These are phyloP conservation scores for Hansenula lynferdii DNA, from an alignment of 1,139 yeast species.

Conservation along the genomic window DNA sequence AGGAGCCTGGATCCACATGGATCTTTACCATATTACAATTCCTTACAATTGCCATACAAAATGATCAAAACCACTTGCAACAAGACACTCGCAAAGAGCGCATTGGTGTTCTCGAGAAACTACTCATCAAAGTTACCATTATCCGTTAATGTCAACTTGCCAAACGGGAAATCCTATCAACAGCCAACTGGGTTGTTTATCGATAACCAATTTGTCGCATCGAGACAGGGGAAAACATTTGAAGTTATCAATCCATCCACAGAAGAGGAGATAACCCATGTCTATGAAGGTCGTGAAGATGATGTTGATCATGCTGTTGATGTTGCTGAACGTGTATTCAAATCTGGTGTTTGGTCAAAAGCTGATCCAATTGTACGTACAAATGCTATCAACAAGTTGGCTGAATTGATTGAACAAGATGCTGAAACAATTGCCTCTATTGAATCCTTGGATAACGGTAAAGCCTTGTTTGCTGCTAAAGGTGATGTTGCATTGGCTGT, in stretches of 20 bases:
- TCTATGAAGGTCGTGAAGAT: slow-evolving; percentile 37
- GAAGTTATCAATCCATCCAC: slow-evolving; percentile 40
- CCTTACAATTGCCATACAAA: too few species aligned
- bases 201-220: slow-evolving; percentile 36
- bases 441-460: slow-evolving; percentile 78
- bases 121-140: slow-evolving; percentile 18
- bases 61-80: too few species aligned
- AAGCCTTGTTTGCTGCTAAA: slow-evolving; percentile 45
- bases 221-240: slow-evolving; percentile 34
- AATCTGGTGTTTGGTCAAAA: slow-evolving; percentile 31
- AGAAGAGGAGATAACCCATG: slow-evolving; percentile 37
- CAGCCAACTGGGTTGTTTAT: slow-evolving; percentile 49
- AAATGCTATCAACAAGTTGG: slow-evolving; percentile 46
- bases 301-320: slow-evolving; percentile 40
- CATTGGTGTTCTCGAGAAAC: background rate
- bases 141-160: slow-evolving; percentile 37
- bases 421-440: slow-evolving; percentile 51
- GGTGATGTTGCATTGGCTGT: slow-evolving; percentile 55
- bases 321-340: slow-evolving; percentile 36
- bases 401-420: slow-evolving; percentile 51
- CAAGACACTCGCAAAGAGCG: too few species aligned
- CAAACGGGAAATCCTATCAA: slow-evolving; percentile 44
- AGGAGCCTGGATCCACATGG: too few species aligned
- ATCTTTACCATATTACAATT: too few species aligned
- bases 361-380: slow-evolving; percentile 43